Evolutionary conservation across 192 early-diverging fungal species (phyloP), one percentile per base, ranked within the genome.

Genomic region (Coemansia sp.): DNA sequence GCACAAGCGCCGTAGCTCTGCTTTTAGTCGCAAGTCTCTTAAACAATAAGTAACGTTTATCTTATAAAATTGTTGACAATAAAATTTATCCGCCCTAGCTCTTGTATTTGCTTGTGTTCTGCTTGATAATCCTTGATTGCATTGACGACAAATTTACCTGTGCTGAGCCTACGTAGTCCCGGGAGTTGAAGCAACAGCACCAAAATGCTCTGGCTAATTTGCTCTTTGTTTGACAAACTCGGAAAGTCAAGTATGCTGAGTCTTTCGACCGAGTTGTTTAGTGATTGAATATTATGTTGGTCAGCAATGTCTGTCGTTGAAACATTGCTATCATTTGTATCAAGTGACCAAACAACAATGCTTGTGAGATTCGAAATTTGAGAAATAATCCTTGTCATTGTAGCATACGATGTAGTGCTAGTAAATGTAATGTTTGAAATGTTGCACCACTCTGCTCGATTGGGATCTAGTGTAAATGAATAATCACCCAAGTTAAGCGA

Each of bases 11-110:
- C 60, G 67, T 3, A 70, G 60, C 15, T 78, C 74, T 30, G 74
- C 61, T 22, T 61, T 64, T 30, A 78, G 74, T 41, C 74, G 74
- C 58, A 78, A 71, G 59, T 78, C 74, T n/a, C 38, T 55, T 7
- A 71, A 66, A 18, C 22, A 48, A 47, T 58, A 47, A 15, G 4
- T 44, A 11, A 12, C 39, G 0, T 55, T 55, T 41, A 41, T 48
- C 43, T 21, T 39, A 2, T 39, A 39, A 8, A 9, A 27, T 22
- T 27, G 5, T 13, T 34, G 18, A 2, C 38, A 23, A 27, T 39
- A 25, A 19, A 47, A 3, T 24, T 11, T 24, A 24, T 30, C 27
- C 27, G 27, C 4, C 27, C 7, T 30, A 30, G 27, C 4, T 30
- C 4, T 7, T 30, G 21, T 27, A 48, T 27, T 57, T 25, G 4